A percentile compares a stretch with the other conserved stretches of the same genome.
phyloP scores from a whole-genome alignment of 2,329 filamentous ascomycete genomes.

The Cucurbitaria berberidis region DNA sequence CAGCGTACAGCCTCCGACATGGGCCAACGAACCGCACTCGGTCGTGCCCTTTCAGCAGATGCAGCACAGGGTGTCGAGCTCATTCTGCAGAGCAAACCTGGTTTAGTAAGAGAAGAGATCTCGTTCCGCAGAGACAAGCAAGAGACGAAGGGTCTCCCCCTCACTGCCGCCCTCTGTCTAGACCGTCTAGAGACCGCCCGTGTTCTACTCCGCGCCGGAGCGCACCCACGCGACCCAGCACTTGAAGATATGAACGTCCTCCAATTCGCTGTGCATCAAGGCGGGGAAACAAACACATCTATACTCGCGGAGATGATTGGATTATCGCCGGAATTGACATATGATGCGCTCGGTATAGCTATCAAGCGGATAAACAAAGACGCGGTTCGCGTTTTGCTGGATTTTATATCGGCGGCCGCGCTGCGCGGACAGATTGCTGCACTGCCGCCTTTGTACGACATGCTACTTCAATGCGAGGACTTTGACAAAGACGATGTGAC shows the following conservation, averaged over 20 bases:
- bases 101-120: conserved; percentile 21
- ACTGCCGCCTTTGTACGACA: conserved; percentile 24
- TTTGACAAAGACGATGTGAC: conserved; percentile 9
- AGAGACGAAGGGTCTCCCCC: conserved; percentile 22
- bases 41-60: conserved; percentile 22
- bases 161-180: conserved; percentile 17
- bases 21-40: conserved; percentile 19
- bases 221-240: conserved; percentile 24
- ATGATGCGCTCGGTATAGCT: conserved; percentile 24
- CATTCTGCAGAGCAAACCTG: conserved; percentile 17
- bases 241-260: conserved; percentile 25
- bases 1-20: conserved; percentile 23
- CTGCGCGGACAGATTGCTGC: conserved; percentile 19
- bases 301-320: conserved; percentile 24
- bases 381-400: conserved; percentile 18
- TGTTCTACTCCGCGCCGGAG: conserved; percentile 21
- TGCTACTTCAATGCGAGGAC: conserved; percentile 11
- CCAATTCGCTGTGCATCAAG: conserved; percentile 19
- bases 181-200: conserved; percentile 19
- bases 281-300: conserved; percentile 14
- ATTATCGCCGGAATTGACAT: conserved; percentile 21
- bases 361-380: conserved; percentile 19
- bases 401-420: conserved; percentile 23
- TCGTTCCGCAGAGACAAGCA: conserved; percentile 22
- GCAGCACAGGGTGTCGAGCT: conserved; percentile 26